These are phyloP conservation scores for Nissolia schottii DNA, from an alignment of 306 rosid species.

Conservation along the genomic window DNA sequence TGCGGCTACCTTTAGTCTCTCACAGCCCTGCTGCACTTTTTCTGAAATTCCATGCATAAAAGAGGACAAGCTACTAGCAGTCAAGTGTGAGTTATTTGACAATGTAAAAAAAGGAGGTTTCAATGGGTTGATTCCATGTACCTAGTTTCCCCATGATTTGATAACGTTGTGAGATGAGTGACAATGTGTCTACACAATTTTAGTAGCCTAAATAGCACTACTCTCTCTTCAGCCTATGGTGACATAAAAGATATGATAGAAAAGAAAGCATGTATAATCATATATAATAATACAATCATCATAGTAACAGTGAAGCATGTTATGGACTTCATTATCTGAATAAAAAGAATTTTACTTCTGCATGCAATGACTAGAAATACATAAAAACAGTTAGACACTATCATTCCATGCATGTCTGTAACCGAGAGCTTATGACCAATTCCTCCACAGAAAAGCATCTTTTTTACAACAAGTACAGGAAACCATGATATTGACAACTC, in stretches of 20 bases:
- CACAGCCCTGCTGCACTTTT: slow-evolving; percentile 3
- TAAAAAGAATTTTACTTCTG: neutral
- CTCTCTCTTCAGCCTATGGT: neutral
- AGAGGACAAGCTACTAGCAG: neutral
- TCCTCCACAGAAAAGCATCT: slow-evolving; percentile 14
- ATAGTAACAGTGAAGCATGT: neutral
- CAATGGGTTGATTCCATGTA: neutral
- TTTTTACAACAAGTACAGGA: neutral
- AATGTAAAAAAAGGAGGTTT: neutral
- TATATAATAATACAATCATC: too few species aligned
- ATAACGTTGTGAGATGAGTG: too few species aligned
- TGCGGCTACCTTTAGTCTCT: slow-evolving; percentile 7
- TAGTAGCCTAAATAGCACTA: too few species aligned
- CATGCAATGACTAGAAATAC: neutral
- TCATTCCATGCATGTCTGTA: slow-evolving; percentile 4
- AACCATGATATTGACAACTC: slow-evolving; percentile 15
- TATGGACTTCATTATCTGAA: neutral
- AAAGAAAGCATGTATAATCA: neutral
- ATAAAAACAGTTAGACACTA: neutral
- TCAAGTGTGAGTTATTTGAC: neutral
- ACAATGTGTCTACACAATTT: too few species aligned
- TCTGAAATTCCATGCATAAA: neutral
- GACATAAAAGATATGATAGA: neutral
- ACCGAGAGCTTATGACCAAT: neutral
- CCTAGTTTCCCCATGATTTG: too few species aligned